Conservation (phyloP, 2,329 filamentous ascomycete species). For the Dactylellina leptospora region DNA sequence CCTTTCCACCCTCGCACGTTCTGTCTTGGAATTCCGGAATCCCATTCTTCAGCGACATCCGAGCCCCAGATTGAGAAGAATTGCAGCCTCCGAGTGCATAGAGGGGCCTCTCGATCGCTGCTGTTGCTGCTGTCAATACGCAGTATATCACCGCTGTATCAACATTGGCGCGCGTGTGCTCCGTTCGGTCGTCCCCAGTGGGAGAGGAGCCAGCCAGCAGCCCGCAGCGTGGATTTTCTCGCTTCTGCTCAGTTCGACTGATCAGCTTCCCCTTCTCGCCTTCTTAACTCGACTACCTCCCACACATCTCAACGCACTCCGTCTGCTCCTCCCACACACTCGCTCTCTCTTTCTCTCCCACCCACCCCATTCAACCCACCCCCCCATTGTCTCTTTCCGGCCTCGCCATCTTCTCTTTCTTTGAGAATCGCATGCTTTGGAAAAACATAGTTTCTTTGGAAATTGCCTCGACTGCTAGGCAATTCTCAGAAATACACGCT, state of each 20-base stretch:
- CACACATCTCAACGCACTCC: slow-evolving; percentile 52
- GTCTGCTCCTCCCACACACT: slow-evolving; percentile 9
- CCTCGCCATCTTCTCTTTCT: slow-evolving; percentile 9
- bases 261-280: slow-evolving; percentile 51
- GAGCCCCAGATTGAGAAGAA: slow-evolving; percentile 7
- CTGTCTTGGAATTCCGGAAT: slow-evolving; percentile 16
- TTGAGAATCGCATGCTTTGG: neutral
- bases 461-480: slow-evolving; percentile 22
- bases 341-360: slow-evolving; percentile 4
- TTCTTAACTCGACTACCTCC: slow-evolving; percentile 47
- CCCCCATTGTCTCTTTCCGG: slow-evolving; percentile 18
- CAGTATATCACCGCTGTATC: too few species aligned
- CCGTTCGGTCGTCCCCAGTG: neutral
- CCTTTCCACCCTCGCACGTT: neutral
- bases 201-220: neutral
- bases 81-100: slow-evolving; percentile 29
- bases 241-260: slow-evolving; percentile 45
- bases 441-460: slow-evolving; percentile 39
- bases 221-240: slow-evolving; percentile 35
- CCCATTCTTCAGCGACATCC: slow-evolving; percentile 9
- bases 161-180: slow-evolving; percentile 52
- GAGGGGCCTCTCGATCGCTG: slow-evolving; percentile 28
- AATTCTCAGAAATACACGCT: slow-evolving; percentile 13
- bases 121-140: neutral
- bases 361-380: neutral